A percentile compares a stretch with the other conserved stretches of the same genome.
Evolutionary conservation across 345 rosid species (phyloP).

Genomic region (Alliaria petiolata): DNA sequence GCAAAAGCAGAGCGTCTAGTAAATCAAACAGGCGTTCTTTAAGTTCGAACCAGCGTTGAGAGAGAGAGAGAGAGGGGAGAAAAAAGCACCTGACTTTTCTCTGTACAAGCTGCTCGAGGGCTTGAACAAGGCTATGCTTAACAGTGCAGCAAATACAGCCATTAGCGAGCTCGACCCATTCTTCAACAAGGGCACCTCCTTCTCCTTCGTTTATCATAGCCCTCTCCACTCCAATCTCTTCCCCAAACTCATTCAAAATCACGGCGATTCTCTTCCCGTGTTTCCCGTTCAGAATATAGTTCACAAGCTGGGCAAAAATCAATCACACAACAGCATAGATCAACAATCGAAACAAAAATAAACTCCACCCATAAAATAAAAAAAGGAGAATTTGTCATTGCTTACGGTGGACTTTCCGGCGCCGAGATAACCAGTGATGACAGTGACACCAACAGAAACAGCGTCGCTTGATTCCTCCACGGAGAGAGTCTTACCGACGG

Average conservation of each 20-base stretch:
- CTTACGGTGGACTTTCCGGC: constrained; percentile 93
- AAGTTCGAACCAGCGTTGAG: too few species aligned
- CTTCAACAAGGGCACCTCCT: constrained; percentile 80
- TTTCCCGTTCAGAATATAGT: constrained; percentile 62
- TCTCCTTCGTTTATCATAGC: constrained; percentile 97
- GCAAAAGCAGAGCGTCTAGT: background rate
- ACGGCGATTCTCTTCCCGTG: constrained; percentile 93
- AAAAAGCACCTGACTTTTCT: constrained; percentile 65
- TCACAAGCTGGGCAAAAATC: constrained; percentile 59
- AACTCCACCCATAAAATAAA: background rate
- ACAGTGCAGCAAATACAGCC: constrained; percentile 94
- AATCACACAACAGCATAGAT: background rate
- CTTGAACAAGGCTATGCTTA: constrained; percentile 90
- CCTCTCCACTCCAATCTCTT: constrained; percentile 95
- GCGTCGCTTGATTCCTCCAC: constrained; percentile 12
- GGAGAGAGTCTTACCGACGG: background rate
- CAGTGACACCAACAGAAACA: constrained; percentile 66
- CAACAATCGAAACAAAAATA: background rate
- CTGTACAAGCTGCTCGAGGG: constrained; percentile 86
- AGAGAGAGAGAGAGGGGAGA: too few species aligned
- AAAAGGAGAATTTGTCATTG: background rate
- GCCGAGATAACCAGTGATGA: constrained; percentile 94
- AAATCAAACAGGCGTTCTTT: background rate
- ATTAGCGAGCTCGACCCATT: constrained; percentile 94
- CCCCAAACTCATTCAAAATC: constrained; percentile 93